Evolutionary conservation across 352 stramenopile genomes (phyloP).

Genomic region (Globisporangium ultimum): DNA sequence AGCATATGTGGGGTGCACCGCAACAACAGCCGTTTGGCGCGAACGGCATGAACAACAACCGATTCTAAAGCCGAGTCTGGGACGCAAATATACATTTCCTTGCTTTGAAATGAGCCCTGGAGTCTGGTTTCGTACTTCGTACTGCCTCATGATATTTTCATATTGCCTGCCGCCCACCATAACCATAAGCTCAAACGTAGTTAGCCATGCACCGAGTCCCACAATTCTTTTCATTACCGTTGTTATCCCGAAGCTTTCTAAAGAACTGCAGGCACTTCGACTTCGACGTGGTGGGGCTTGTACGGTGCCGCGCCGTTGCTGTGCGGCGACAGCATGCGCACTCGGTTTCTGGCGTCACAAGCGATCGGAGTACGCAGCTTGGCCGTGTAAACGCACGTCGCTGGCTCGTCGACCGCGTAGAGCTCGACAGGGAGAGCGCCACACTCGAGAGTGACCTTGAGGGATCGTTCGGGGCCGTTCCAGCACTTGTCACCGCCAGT

Average conservation of each 20-base stretch:
- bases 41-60: slow-evolving; percentile 8
- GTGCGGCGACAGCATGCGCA: slow-evolving; percentile 31
- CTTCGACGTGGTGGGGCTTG: slow-evolving; percentile 57
- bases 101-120: too few relatives aligned
- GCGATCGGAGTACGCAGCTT: slow-evolving; percentile 77
- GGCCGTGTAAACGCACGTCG: slow-evolving; percentile 82
- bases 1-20: slow-evolving; percentile 31
- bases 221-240: not conserved
- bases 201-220: not conserved
- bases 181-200: not conserved
- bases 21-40: slow-evolving; percentile 8
- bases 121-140: too few relatives aligned
- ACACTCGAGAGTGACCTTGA: slow-evolving; percentile 76
- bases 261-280: slow-evolving; percentile 52
- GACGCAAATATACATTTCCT: not conserved
- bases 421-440: slow-evolving; percentile 58
- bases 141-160: not conserved
- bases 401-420: slow-evolving; percentile 75
- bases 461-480: slow-evolving; percentile 81
- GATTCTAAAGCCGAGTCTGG: slow-evolving; percentile 7
- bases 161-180: not conserved
- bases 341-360: slow-evolving; percentile 41
- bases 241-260: slow-evolving; percentile 6
- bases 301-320: slow-evolving; percentile 14
- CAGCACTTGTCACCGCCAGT: slow-evolving; percentile 77